Evolutionary conservation across 164 flowering plant genomes (phyloP).

Genomic region (Liquidambar formosana): DNA sequence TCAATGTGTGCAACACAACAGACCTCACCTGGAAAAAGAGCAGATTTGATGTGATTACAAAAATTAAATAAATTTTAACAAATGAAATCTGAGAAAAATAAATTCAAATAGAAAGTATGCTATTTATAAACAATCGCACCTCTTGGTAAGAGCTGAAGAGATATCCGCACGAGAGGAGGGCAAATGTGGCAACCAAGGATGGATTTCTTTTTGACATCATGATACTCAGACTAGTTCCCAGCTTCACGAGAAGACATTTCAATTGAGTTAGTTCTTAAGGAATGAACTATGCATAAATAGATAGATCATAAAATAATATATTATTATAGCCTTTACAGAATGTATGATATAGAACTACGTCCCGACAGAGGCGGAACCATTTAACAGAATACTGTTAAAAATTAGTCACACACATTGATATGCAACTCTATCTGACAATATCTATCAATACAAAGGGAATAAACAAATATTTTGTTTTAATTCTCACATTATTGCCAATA

Average conservation of each 20-base stretch:
- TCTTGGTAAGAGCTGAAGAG: slow-evolving; percentile 90
- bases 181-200: slow-evolving; percentile 76
- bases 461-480: no score
- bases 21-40: slow-evolving; percentile 68
- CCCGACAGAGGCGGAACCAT: background rate
- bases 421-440: background rate
- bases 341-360: no score
- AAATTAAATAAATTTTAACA: background rate
- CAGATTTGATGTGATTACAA: background rate
- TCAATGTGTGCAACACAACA: slow-evolving; percentile 86
- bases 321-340: background rate
- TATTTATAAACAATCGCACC: slow-evolving; percentile 40
- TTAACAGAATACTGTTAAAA: background rate
- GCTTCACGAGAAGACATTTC: slow-evolving; percentile 47
- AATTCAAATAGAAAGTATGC: background rate
- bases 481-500: no score
- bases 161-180: slow-evolving; percentile 92
- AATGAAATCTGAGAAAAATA: background rate
- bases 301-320: background rate
- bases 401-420: background rate
- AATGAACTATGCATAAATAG: background rate
- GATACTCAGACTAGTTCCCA: slow-evolving; percentile 95
- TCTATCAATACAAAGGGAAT: no score
- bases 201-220: slow-evolving; percentile 87
- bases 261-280: slow-evolving; percentile 17